Evolutionary conservation across 2,329 filamentous ascomycete species (phyloP), one percentile per base, ranked within the genome.

Genomic region (Zasmidium cellare): DNA sequence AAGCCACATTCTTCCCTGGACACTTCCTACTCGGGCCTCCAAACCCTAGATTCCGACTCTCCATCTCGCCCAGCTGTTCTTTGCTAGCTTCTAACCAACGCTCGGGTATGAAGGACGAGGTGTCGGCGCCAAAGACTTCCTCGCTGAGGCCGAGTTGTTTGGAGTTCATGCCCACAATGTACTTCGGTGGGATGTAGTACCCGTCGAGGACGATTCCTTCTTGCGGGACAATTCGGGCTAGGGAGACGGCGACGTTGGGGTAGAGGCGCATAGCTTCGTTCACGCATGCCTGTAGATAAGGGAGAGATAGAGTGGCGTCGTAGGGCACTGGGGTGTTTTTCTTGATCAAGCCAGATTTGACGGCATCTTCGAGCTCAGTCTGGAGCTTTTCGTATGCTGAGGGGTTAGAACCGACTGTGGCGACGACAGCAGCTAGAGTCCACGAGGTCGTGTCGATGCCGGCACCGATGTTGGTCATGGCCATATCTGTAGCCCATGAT

Each of bases 211-310:
- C 60, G 2, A 55, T 54, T 2, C 71, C 70, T n/a, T 58, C 62
- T 9, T 51, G 41, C 1, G 70, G 70, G 0, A 67, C 64, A 1
- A 61, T 51, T 2, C 70, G 62, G 1, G 69, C 69, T 1, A 72
- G 58, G 3, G 59, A 52, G 31, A 52, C 47, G 3, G 56, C 65
- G 18, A 58, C 51, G 20, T 58, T 58, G 23, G 52, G 52, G 51
- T 51, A 58, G n/a, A 58, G 24, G 11, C 51, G 24, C 1, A 55
- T 16, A 18, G 53, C 51, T 61, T 54, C 57, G 38, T 59, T 48
- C 9, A 59, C 12, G 53, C 54, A 53, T 7, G 57, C 57, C 46
- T 59, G 53, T 2, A 59, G 46, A 24, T 56, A 59, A 7, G 44
- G 12, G 0, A 59, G 28, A 18, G 46, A 38, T 2, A 31, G 44